phyloP scores from a whole-genome alignment of 2,329 filamentous ascomycete species.

The Talaromyces sp. region DNA sequence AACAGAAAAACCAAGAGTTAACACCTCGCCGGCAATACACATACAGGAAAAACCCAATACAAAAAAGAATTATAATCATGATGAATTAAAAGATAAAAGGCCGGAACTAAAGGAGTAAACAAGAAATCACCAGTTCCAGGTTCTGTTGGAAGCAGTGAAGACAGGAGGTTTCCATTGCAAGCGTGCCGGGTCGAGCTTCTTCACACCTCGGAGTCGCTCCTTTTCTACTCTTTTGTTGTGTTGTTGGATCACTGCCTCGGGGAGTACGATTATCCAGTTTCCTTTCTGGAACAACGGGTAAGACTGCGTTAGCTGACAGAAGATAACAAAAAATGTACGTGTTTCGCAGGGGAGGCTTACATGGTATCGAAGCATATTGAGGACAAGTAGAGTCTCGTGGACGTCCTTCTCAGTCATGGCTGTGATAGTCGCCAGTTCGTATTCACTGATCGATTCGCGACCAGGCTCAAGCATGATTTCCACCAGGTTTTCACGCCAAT shows the following conservation, averaged over 20 bases:
- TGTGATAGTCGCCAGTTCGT: conserved; percentile 70
- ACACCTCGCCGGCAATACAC: neutral
- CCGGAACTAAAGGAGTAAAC: neutral
- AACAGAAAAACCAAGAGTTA: neutral
- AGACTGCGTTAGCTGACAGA: neutral
- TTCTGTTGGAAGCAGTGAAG: conserved; percentile 81
- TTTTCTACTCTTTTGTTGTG: conserved; percentile 69
- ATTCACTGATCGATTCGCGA: conserved; percentile 67
- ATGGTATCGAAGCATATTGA: conserved; percentile 93
- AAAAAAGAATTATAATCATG: neutral
- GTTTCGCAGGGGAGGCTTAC: conserved; percentile 27
- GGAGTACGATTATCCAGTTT: conserved; percentile 92
- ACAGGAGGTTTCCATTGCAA: conserved; percentile 96
- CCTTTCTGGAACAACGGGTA: conserved; percentile 54
- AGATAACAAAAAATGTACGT: neutral
- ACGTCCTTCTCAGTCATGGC: conserved; percentile 98
- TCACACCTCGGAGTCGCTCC: conserved; percentile 70
- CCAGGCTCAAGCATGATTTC: conserved; percentile 73
- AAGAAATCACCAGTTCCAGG: conserved; percentile 78
- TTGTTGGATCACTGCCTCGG: conserved; percentile 69
- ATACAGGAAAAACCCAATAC: neutral
- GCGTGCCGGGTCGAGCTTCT: conserved; percentile 66
- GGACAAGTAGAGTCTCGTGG: conserved; percentile 84
- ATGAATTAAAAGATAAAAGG: neutral
- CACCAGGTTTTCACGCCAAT: conserved; percentile 93